A percentile compares a stretch with the other conserved stretches of the same genome.
phyloP scores from a whole-genome alignment of 2,329 filamentous ascomycete genomes.

The Sporothrix mexicana region DNA sequence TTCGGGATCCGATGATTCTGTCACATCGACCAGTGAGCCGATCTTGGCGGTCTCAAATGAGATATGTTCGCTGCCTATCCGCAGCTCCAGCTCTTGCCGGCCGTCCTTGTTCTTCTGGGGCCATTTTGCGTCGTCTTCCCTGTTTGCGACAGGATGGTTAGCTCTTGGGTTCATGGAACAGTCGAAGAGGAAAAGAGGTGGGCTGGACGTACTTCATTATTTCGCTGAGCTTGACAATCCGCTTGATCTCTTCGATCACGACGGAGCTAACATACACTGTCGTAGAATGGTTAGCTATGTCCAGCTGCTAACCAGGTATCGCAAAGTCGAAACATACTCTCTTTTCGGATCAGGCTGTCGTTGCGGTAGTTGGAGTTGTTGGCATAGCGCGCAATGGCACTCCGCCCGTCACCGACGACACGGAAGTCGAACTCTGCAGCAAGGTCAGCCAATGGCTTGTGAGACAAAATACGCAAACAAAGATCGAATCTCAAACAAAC shows the following conservation, averaged over 20 bases:
- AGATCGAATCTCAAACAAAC: conserved; percentile 55
- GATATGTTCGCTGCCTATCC: conserved; percentile 92
- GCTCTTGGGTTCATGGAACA: not conserved
- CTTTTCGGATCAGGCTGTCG: conserved; percentile 97
- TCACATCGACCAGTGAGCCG: conserved; percentile 93
- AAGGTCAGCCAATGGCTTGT: conserved; percentile 35
- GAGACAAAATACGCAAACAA: not conserved
- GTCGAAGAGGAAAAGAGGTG: not conserved
- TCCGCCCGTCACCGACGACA: conserved; percentile 88
- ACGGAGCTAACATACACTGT: conserved; percentile 94
- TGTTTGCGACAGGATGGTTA: conserved; percentile 46
- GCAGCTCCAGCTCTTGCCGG: conserved; percentile 93
- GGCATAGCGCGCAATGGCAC: conserved; percentile 92
- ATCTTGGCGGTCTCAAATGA: conserved; percentile 99
- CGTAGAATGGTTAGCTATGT: conserved; percentile 23
- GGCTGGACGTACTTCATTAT: conserved; percentile 81
- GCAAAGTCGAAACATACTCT: conserved; percentile 71
- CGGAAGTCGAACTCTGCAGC: conserved; percentile 90
- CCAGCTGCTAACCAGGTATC: not conserved
- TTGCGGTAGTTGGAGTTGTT: conserved; percentile 99
- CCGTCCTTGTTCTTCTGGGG: conserved; percentile 99
- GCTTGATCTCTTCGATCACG: conserved; percentile 91
- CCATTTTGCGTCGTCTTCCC: conserved; percentile 98
- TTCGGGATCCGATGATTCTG: conserved; percentile 93
- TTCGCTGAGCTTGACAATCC: conserved; percentile 95